Conservation (phyloP, 345 rosid species). For the Sapria himalayana region DNA sequence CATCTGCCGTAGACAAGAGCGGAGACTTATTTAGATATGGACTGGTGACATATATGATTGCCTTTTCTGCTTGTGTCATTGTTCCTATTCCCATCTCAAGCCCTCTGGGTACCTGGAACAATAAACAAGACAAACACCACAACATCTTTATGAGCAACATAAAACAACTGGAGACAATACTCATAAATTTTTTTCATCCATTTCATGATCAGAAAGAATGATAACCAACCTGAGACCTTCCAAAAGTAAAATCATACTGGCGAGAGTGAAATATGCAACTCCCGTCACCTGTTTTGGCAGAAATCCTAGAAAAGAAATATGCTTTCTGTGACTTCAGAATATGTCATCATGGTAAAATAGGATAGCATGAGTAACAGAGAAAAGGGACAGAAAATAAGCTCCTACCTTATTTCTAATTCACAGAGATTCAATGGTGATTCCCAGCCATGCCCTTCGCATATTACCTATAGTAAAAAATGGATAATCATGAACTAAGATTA, state of each 20-base stretch:
- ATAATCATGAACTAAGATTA: too few relatives aligned
- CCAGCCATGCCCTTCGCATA: constrained; percentile 84
- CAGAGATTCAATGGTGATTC: constrained; percentile 86
- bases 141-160: constrained; percentile 10
- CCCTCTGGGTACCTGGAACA: constrained; percentile 96
- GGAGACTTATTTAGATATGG: constrained; percentile 56
- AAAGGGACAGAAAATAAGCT: constrained; percentile 7
- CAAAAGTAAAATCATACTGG: constrained; percentile 69
- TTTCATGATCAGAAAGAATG: constrained; percentile 3
- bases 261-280: constrained; percentile 25
- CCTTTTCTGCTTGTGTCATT: constrained; percentile 76
- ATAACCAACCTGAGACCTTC: constrained; percentile 73
- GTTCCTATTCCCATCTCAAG: constrained; percentile 96
- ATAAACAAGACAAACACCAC: too few relatives aligned
- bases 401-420: constrained; percentile 74
- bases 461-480: constrained; percentile 23
- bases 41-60: constrained; percentile 54
- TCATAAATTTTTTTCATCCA: too few relatives aligned
- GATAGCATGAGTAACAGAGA: constrained; percentile 1
- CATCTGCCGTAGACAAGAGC: constrained; percentile 35
- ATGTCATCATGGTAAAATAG: too few relatives aligned
- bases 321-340: too few relatives aligned
- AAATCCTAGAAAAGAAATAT: constrained; percentile 33
- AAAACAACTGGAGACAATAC: constrained; percentile 5
- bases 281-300: constrained; percentile 63